Conservation (phyloP, 768 basidiomycete genomes). For the Tricholoma furcatifolium region DNA sequence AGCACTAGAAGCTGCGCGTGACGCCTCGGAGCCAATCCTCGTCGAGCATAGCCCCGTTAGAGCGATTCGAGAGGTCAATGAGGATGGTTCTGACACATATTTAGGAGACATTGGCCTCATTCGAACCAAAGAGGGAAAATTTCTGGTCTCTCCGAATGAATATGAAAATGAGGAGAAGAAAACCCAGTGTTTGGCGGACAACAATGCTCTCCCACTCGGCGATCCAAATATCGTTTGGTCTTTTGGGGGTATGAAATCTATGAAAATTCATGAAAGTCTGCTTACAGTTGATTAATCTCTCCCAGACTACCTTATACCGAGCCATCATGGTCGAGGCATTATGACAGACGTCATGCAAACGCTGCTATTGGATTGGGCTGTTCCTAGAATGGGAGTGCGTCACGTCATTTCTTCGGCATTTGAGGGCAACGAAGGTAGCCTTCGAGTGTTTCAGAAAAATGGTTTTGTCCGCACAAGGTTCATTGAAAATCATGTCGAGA, state of each 20-base stretch:
- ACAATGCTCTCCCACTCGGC: slow-evolving; percentile 39
- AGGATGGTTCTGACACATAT: slow-evolving; percentile 54
- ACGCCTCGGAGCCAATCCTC: slow-evolving; percentile 23
- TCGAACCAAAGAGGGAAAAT: slow-evolving; percentile 26
- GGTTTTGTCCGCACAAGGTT: slow-evolving; percentile 46
- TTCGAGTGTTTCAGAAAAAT: slow-evolving; percentile 66
- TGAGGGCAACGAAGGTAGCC: slow-evolving; percentile 56
- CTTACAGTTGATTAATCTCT: neutral
- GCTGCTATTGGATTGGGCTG: slow-evolving; percentile 56
- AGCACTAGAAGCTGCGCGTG: slow-evolving; percentile 28
- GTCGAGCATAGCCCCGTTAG: slow-evolving; percentile 49
- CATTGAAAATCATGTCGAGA: slow-evolving; percentile 34
- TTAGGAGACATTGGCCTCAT: slow-evolving; percentile 46
- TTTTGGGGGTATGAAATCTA: slow-evolving; percentile 49
- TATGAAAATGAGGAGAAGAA: slow-evolving; percentile 36
- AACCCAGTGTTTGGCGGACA: slow-evolving; percentile 35
- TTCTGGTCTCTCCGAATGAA: slow-evolving; percentile 8
- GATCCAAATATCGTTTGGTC: slow-evolving; percentile 60
- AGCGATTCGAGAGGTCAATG: slow-evolving; percentile 50
- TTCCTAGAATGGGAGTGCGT: slow-evolving; percentile 62
- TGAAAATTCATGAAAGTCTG: neutral
- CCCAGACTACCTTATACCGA: slow-evolving; percentile 60
- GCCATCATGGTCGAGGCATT: slow-evolving; percentile 66
- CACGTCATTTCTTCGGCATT: slow-evolving; percentile 44
- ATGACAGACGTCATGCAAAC: slow-evolving; percentile 66